Evolutionary conservation across 306 rosid genomes (phyloP).

Genomic region (Trifolium pratense): DNA sequence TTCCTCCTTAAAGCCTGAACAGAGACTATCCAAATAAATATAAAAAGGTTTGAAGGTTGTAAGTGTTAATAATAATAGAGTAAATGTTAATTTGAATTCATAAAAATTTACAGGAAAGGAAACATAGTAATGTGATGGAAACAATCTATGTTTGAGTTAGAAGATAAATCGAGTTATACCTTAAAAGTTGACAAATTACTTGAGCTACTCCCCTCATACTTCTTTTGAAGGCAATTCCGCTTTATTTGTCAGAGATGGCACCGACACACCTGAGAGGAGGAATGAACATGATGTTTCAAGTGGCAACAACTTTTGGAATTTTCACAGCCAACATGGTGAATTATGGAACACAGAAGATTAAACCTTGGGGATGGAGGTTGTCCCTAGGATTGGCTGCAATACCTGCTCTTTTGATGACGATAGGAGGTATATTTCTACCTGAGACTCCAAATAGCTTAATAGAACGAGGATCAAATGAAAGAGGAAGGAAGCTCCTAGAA

Average conservation of each 20-base stretch:
- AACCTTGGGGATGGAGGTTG: constrained; percentile 93
- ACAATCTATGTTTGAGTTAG: constrained; percentile 31
- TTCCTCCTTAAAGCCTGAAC: background rate
- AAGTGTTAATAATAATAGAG: background rate
- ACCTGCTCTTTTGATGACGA: constrained; percentile 76
- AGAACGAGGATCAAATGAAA: constrained; percentile 66
- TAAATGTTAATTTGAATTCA: background rate
- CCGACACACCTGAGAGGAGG: constrained; percentile 93
- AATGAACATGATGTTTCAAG: constrained; percentile 92
- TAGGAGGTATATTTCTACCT: constrained; percentile 81
- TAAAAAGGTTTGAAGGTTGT: background rate
- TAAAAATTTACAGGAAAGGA: constrained; percentile 9
- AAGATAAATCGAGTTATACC: constrained; percentile 32
- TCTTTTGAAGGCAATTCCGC: constrained; percentile 82
- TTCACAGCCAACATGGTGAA: constrained; percentile 91
- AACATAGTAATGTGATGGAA: constrained; percentile 38
- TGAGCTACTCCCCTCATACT: constrained; percentile 36
- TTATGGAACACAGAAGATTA: constrained; percentile 77
- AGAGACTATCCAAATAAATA: constrained; percentile 13
- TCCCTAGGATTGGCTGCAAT: constrained; percentile 81
- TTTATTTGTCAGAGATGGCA: constrained; percentile 93
- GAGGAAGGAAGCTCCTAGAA: constrained; percentile 67
- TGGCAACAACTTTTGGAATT: constrained; percentile 88
- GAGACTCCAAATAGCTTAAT: constrained; percentile 93
- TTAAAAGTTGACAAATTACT: constrained; percentile 31